phyloP scores from a whole-genome alignment of 495 filamentous ascomycete genomes.

The Penicillium lagena region DNA sequence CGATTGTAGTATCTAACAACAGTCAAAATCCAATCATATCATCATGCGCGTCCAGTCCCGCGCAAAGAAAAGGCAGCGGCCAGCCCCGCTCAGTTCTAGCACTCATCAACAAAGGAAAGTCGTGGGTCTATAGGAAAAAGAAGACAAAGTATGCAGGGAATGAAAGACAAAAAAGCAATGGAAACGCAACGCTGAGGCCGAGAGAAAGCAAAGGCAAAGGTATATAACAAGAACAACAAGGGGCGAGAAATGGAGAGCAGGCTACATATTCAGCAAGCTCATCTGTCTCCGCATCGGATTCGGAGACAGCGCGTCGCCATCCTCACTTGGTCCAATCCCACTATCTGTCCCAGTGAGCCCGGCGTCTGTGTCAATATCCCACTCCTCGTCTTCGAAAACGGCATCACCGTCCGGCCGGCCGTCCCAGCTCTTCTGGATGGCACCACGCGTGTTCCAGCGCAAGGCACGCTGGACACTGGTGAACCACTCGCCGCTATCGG shows the following conservation, averaged over 20 bases:
- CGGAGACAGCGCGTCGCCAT: constrained; percentile 52
- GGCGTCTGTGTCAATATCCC: constrained; percentile 79
- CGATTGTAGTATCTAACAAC: too few relatives aligned
- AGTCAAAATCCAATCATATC: too few relatives aligned
- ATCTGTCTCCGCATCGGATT: constrained; percentile 64
- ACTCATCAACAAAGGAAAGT: too few relatives aligned
- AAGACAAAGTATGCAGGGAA: too few relatives aligned
- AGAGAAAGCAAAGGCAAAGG: background rate
- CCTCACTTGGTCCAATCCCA: constrained; percentile 49
- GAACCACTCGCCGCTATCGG: constrained; percentile 80
- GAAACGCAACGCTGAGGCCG: background rate
- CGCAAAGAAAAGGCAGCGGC: too few relatives aligned
- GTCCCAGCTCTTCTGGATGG: constrained; percentile 76
- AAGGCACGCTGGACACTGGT: constrained; percentile 84
- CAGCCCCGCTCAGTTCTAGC: too few relatives aligned
- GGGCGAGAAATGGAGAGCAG: background rate
- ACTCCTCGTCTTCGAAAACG: constrained; percentile 40
- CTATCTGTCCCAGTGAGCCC: constrained; percentile 48
- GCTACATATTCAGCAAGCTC: constrained; percentile 50
- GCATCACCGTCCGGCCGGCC: constrained; percentile 22
- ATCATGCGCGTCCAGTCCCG: too few relatives aligned
- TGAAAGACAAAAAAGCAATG: too few relatives aligned
- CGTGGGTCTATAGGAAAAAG: too few relatives aligned
- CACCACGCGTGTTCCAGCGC: constrained; percentile 86
- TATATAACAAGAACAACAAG: constrained; percentile 1